These are phyloP conservation scores for Gossypium herbaceum DNA, from an alignment of 345 rosid species.

Conservation along the genomic window DNA sequence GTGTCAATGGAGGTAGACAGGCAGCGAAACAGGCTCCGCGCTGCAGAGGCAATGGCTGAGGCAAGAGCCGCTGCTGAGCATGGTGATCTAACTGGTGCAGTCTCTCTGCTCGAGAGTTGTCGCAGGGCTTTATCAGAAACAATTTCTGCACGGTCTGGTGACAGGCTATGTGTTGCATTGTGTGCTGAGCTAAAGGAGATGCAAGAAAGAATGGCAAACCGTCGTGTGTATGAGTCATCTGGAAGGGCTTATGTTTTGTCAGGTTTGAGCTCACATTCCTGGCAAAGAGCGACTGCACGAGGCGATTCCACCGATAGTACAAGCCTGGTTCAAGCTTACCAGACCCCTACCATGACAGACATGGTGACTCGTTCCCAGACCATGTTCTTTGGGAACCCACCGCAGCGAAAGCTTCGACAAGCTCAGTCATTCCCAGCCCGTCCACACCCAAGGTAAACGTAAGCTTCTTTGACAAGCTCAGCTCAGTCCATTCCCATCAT, in stretches of 20 bases:
- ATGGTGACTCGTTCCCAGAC: slow-evolving; percentile 93
- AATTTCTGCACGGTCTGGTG: slow-evolving; percentile 57
- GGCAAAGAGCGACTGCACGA: slow-evolving; percentile 94
- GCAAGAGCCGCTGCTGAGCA: slow-evolving; percentile 83
- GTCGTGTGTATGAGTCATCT: slow-evolving; percentile 67
- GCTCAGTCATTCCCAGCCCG: slow-evolving; percentile 64
- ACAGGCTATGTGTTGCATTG: slow-evolving; percentile 57
- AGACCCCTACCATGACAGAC: slow-evolving; percentile 85
- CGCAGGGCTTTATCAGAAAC: slow-evolving; percentile 48
- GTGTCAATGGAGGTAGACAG: slow-evolving; percentile 89
- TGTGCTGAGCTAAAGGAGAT: slow-evolving; percentile 87
- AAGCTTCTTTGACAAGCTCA: slow-evolving; percentile 2
- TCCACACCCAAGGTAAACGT: slow-evolving; percentile 53
- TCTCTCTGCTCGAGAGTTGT: slow-evolving; percentile 62
- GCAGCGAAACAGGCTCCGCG: slow-evolving; percentile 75
- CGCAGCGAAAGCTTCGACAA: slow-evolving; percentile 61
- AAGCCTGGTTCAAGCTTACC: slow-evolving; percentile 70
- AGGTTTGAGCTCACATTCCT: slow-evolving; percentile 93
- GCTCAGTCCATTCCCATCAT: background rate
- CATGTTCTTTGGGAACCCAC: slow-evolving; percentile 43
- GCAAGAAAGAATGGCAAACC: slow-evolving; percentile 92
- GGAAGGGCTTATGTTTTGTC: slow-evolving; percentile 92
- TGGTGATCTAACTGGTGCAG: slow-evolving; percentile 65
- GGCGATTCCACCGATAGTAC: slow-evolving; percentile 73
- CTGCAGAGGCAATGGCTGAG: slow-evolving; percentile 84